Conservation (phyloP, 2,329 filamentous ascomycete genomes). For the Ophiosphaerella korrae region DNA sequence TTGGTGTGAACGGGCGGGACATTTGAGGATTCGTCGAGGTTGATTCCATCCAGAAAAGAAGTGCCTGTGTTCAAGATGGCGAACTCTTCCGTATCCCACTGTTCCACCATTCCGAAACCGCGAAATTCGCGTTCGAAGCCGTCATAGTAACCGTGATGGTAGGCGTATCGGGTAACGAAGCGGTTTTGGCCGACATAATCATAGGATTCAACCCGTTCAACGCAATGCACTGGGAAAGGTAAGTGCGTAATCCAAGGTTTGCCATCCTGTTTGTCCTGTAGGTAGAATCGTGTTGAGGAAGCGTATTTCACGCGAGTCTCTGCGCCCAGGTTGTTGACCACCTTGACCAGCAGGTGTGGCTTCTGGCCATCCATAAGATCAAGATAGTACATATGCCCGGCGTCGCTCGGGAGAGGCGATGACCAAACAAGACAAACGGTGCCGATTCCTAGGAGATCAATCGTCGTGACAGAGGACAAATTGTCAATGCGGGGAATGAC, state of each 20-base stretch:
- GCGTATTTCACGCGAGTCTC: slow-evolving; percentile 22
- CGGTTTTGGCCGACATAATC: not conserved
- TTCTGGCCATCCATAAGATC: not conserved
- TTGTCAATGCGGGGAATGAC: too few species aligned
- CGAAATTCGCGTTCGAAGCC: slow-evolving; percentile 32
- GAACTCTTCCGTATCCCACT: slow-evolving; percentile 22
- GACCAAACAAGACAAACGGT: not conserved
- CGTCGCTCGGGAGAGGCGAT: not conserved
- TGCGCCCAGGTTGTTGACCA: slow-evolving; percentile 29
- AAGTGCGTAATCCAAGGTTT: slow-evolving; percentile 31
- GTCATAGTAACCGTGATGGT: slow-evolving; percentile 34
- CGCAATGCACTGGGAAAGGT: slow-evolving; percentile 36
- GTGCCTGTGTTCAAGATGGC: not conserved
- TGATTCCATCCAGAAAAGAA: not conserved
- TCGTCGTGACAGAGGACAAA: slow-evolving; percentile 5
- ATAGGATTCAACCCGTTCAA: slow-evolving; percentile 9
- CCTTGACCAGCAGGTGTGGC: not conserved
- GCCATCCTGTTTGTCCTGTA: slow-evolving; percentile 19
- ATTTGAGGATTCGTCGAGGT: too few species aligned
- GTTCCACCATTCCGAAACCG: slow-evolving; percentile 41
- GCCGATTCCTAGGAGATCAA: slow-evolving; percentile 18
- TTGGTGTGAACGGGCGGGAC: too few species aligned
- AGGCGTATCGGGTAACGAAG: slow-evolving; percentile 1
- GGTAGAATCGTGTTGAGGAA: slow-evolving; percentile 29
- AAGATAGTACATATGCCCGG: not conserved